A percentile compares a stretch with the other conserved stretches of the same genome.
Conservation (phyloP, 2,329 filamentous ascomycete genomes). For the Colletotrichum plurivorum region DNA sequence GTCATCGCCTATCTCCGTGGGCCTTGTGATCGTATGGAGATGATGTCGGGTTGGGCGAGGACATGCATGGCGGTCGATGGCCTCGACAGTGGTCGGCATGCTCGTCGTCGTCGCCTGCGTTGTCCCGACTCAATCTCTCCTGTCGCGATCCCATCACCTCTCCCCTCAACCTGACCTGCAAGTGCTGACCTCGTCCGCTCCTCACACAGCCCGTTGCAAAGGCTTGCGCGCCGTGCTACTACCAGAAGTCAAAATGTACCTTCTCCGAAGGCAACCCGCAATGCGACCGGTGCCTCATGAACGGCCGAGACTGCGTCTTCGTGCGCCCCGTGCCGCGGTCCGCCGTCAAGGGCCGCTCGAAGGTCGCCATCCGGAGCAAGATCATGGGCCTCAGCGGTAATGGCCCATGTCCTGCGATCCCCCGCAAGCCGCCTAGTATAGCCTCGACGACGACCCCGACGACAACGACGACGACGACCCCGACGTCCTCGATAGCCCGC, state of each 20-base stretch:
- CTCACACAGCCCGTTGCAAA: constrained; percentile 32
- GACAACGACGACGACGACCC: constrained; percentile 11
- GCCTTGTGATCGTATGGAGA: not conserved
- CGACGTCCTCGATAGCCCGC: not conserved
- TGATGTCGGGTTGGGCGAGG: not conserved
- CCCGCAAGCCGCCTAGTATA: constrained; percentile 17
- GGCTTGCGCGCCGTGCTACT: constrained; percentile 40
- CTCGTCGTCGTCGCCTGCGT: not conserved
- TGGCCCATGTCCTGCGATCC: constrained; percentile 12
- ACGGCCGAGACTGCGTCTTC: constrained; percentile 41
- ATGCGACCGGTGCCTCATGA: constrained; percentile 39
- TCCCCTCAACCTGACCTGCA: not conserved
- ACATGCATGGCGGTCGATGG: no score
- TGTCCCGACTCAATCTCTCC: not conserved
- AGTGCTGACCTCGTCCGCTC: no score
- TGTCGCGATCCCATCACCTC: not conserved
- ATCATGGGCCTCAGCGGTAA: constrained; percentile 21
- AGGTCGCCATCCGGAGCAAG: constrained; percentile 30
- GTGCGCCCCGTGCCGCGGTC: constrained; percentile 38
- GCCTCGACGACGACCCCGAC: constrained; percentile 16
- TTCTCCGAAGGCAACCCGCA: constrained; percentile 37
- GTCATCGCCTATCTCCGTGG: constrained; percentile 25
- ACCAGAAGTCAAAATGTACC: constrained; percentile 41
- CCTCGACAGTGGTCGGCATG: constrained; percentile 2
- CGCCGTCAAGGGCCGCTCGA: constrained; percentile 35